Percentiles rank a stretch among this genome's conserved stretches.
These are phyloP conservation scores for Mortierella sp. DNA, from an alignment of 371 early-diverging fungal species.

Conservation along the genomic window DNA sequence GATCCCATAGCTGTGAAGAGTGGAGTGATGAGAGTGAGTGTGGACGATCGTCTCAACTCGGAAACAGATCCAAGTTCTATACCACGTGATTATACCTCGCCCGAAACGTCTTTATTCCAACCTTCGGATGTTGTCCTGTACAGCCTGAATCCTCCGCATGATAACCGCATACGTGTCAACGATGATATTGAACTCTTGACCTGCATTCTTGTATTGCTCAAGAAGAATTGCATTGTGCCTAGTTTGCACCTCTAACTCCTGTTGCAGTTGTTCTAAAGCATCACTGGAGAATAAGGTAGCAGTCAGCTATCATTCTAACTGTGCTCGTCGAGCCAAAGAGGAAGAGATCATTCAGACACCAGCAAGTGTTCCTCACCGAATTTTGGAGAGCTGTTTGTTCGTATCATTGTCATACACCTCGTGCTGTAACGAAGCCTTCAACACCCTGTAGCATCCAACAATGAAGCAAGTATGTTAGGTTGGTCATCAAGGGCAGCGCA, in stretches of 20 bases:
- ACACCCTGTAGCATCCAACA: constrained; percentile 6
- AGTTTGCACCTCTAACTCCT: constrained; percentile 8
- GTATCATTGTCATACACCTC: constrained; percentile 25
- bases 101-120: constrained; percentile 14
- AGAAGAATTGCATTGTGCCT: constrained; percentile 25
- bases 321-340: neutral
- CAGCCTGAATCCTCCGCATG: constrained; percentile 33
- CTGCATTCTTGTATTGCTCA: constrained; percentile 26
- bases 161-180: constrained; percentile 36
- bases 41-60: neutral
- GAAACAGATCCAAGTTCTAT: too few relatives aligned
- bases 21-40: constrained; percentile 12
- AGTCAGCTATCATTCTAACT: neutral
- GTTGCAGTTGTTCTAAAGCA: constrained; percentile 6
- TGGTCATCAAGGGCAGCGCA: too few relatives aligned
- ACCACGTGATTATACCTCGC: too few relatives aligned
- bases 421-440: constrained; percentile 8
- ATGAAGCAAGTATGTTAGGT: neutral
- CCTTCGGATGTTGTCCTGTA: constrained; percentile 37
- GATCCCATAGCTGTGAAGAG: constrained; percentile 39
- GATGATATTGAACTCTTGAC: constrained; percentile 38
- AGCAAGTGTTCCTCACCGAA: constrained; percentile 16
- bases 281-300: constrained; percentile 11
- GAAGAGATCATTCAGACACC: neutral
- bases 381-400: neutral